These are phyloP conservation scores for Endothia cerciana DNA, from an alignment of 2,329 filamentous ascomycete genomes.

Conservation along the genomic window DNA sequence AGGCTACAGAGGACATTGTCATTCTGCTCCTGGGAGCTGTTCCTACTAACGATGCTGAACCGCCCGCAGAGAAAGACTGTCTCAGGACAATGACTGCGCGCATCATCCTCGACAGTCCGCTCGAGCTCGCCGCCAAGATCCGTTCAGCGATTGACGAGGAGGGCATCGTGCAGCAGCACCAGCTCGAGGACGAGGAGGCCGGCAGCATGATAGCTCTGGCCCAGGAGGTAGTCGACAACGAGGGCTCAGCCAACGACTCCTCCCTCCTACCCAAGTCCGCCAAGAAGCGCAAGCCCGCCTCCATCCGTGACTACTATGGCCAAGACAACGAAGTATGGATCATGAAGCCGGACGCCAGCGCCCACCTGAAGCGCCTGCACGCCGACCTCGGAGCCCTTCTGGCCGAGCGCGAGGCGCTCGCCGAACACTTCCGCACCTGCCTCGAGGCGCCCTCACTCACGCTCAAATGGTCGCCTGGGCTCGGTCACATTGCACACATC, in stretches of 20 bases:
- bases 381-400: slow-evolving; percentile 63
- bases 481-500: slow-evolving; percentile 90
- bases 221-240: slow-evolving; percentile 68
- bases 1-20: slow-evolving; percentile 70
- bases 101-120: slow-evolving; percentile 69
- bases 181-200: slow-evolving; percentile 72
- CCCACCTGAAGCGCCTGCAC: slow-evolving; percentile 69
- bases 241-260: slow-evolving; percentile 63
- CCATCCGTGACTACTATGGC: slow-evolving; percentile 60
- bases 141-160: slow-evolving; percentile 87
- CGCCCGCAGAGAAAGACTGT: slow-evolving; percentile 36
- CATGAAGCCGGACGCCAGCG: slow-evolving; percentile 72
- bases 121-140: slow-evolving; percentile 72
- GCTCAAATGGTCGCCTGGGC: slow-evolving; percentile 82
- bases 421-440: slow-evolving; percentile 61
- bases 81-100: slow-evolving; percentile 54
- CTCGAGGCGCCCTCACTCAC: slow-evolving; percentile 69
- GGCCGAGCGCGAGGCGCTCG: slow-evolving; percentile 63
- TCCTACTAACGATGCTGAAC: slow-evolving; percentile 12
- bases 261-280: slow-evolving; percentile 57
- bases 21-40: slow-evolving; percentile 43
- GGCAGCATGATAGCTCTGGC: slow-evolving; percentile 74
- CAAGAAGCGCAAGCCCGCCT: slow-evolving; percentile 45
- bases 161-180: slow-evolving; percentile 79
- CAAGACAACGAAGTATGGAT: slow-evolving; percentile 65